Percentiles rank a stretch among this genome's conserved stretches.
These are phyloP conservation scores for Xenosphaeropsis pyriputrescens DNA, from an alignment of 2,329 filamentous ascomycete genomes.

Conservation along the genomic window DNA sequence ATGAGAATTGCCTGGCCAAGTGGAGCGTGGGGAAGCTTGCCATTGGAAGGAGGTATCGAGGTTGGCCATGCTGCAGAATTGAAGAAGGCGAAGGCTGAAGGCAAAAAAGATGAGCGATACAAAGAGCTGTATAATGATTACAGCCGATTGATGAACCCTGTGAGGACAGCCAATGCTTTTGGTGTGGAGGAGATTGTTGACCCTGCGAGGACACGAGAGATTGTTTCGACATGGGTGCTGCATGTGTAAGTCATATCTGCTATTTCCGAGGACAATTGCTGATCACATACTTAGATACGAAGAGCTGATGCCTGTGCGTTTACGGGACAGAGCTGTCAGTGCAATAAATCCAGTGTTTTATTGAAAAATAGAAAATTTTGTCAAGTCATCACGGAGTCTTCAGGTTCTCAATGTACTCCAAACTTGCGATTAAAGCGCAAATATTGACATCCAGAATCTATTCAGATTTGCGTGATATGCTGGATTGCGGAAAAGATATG, in stretches of 20 bases:
- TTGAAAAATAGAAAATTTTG: neutral
- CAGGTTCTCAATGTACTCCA: too few species aligned
- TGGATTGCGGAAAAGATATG: too few species aligned
- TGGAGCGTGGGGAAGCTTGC: constrained; percentile 46
- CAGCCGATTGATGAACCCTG: constrained; percentile 45
- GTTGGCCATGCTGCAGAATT: constrained; percentile 46
- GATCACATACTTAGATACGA: constrained; percentile 6
- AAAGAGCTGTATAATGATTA: constrained; percentile 44
- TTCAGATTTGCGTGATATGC: too few species aligned
- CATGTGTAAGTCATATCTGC: constrained; percentile 27
- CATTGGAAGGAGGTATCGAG: constrained; percentile 49
- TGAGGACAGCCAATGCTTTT: constrained; percentile 48
- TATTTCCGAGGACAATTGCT: too few species aligned
- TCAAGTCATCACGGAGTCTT: too few species aligned
- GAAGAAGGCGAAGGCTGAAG: constrained; percentile 34
- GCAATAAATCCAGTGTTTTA: constrained; percentile 26
- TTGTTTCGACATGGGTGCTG: constrained; percentile 37
- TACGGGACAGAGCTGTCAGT: constrained; percentile 21
- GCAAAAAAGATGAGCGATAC: constrained; percentile 33
- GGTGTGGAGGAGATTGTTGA: constrained; percentile 52
- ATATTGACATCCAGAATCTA: too few species aligned
- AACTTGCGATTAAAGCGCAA: too few species aligned
- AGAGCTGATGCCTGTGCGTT: constrained; percentile 10
- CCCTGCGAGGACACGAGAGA: constrained; percentile 38
- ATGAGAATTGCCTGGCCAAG: constrained; percentile 49